Percentiles rank a stretch among this genome's conserved stretches.
phyloP scores from a whole-genome alignment of 768 basidiomycete genomes.

The Lactifluus volemus region DNA sequence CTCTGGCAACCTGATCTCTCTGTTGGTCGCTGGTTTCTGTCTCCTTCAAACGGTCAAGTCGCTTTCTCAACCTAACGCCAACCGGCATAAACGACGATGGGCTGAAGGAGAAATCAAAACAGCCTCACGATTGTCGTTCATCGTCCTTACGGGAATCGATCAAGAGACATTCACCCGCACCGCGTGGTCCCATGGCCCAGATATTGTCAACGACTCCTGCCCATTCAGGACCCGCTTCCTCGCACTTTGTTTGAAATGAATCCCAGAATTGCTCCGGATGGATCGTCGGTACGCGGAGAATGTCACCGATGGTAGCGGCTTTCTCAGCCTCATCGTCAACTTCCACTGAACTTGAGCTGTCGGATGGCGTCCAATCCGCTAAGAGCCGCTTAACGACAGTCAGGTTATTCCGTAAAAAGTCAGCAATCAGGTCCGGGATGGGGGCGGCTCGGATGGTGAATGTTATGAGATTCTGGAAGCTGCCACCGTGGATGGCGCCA shows the following conservation, averaged over 20 bases:
- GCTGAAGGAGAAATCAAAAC: conserved; percentile 5
- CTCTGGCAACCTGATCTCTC: conserved; percentile 24
- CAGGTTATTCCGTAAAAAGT: conserved; percentile 73
- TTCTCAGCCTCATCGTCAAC: conserved; percentile 32
- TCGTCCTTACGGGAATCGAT: conserved; percentile 56
- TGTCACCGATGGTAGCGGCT: conserved; percentile 47
- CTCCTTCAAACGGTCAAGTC: conserved; percentile 33
- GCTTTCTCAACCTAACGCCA: conserved; percentile 40
- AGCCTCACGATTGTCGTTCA: conserved; percentile 47
- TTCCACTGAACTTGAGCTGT: conserved; percentile 25
- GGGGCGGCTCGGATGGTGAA: conserved; percentile 82
- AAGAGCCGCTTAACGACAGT: conserved; percentile 53
- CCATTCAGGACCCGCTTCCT: conserved; percentile 75
- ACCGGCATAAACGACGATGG: conserved; percentile 4
- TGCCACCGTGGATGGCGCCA: conserved; percentile 68
- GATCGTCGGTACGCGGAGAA: conserved; percentile 54
- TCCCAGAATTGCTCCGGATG: conserved; percentile 76
- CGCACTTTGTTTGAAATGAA: conserved; percentile 52
- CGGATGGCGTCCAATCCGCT: conserved; percentile 29
- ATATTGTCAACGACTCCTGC: conserved; percentile 54
- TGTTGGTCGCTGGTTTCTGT: conserved; percentile 24
- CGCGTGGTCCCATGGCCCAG: conserved; percentile 90
- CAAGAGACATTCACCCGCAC: conserved; percentile 78
- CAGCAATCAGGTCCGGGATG: conserved; percentile 58
- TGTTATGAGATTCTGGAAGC: conserved; percentile 60